phyloP scores from a whole-genome alignment of 192 early-diverging fungal species.

The Backusella circina region DNA sequence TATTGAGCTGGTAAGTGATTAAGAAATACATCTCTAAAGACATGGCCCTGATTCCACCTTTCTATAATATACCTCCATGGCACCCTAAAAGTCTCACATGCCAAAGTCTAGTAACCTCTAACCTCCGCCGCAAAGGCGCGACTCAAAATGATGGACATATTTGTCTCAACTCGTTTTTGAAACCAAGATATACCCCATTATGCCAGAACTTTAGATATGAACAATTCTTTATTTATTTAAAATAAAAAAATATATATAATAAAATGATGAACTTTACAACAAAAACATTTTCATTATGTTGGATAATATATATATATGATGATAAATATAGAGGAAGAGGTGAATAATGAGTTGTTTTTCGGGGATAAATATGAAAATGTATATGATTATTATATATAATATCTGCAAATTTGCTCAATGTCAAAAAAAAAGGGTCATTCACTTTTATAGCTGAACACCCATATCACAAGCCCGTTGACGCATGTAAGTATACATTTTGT shows the following conservation, averaged over 20 bases:
- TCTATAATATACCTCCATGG: too few relatives aligned
- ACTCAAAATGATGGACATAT: too few relatives aligned
- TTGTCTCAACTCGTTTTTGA: not conserved
- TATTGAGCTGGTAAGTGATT: too few relatives aligned
- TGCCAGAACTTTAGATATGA: not conserved
- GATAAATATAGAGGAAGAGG: not conserved
- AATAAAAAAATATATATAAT: conserved; percentile 1
- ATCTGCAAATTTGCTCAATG: not conserved
- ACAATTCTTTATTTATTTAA: not conserved
- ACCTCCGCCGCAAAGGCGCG: too few relatives aligned
- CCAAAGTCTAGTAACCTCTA: too few relatives aligned
- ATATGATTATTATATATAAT: not conserved
- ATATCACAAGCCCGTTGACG: conserved; percentile 24
- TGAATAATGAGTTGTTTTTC: conserved; percentile 5
- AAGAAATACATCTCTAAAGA: too few relatives aligned
- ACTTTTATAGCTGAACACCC: conserved; percentile 14
- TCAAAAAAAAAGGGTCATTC: not conserved
- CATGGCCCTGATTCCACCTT: too few relatives aligned
- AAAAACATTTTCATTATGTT: conserved; percentile 4
- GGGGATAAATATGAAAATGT: not conserved
- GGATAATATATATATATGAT: not conserved
- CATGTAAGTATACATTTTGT: conserved; percentile 33
- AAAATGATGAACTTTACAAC: conserved; percentile 3
- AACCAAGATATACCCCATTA: not conserved
- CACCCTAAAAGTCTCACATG: too few relatives aligned